A percentile compares a stretch with the other conserved stretches of the same genome.
Conservation (phyloP, 257 asterid species). For the Gardenia jasminoides region DNA sequence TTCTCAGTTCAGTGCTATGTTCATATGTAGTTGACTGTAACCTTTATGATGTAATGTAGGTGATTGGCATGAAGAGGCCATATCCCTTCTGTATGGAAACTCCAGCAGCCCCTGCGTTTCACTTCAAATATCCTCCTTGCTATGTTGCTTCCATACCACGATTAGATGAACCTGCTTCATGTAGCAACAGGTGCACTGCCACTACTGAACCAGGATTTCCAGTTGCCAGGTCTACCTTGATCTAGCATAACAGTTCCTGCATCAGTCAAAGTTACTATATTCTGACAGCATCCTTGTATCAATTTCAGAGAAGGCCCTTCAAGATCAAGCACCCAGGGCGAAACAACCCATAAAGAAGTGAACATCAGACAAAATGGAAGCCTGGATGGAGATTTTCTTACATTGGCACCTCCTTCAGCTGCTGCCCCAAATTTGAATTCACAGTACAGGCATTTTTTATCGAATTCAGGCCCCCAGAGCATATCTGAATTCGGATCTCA, state of each 20-base stretch:
- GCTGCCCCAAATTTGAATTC: slow-evolving; percentile 30
- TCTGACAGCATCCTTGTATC: slow-evolving; percentile 14
- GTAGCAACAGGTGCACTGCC: slow-evolving; percentile 35
- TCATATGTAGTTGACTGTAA: slow-evolving; percentile 1
- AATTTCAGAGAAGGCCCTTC: slow-evolving; percentile 50
- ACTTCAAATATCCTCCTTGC: slow-evolving; percentile 28
- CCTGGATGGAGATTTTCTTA: slow-evolving; percentile 62
- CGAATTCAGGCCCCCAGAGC: slow-evolving; percentile 18
- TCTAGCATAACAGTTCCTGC: not conserved
- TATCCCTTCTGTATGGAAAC: slow-evolving; percentile 33
- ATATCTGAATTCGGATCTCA: slow-evolving; percentile 28
- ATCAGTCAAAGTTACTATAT: not conserved
- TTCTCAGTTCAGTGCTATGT: not conserved
- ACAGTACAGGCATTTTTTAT: slow-evolving; percentile 21
- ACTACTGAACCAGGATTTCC: slow-evolving; percentile 35
- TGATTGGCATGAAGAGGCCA: slow-evolving; percentile 38
- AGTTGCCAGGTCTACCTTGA: slow-evolving; percentile 39
- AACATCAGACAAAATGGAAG: slow-evolving; percentile 25
- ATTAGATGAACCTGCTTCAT: slow-evolving; percentile 42
- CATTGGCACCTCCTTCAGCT: slow-evolving; percentile 70
- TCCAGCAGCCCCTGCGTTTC: slow-evolving; percentile 32
- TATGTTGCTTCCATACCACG: slow-evolving; percentile 18
- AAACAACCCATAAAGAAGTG: slow-evolving; percentile 23
- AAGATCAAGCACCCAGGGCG: slow-evolving; percentile 34
- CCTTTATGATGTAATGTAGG: slow-evolving; percentile 22